Conservation (phyloP, 2,329 filamentous ascomycete species). For the Neobulgaria alba region DNA sequence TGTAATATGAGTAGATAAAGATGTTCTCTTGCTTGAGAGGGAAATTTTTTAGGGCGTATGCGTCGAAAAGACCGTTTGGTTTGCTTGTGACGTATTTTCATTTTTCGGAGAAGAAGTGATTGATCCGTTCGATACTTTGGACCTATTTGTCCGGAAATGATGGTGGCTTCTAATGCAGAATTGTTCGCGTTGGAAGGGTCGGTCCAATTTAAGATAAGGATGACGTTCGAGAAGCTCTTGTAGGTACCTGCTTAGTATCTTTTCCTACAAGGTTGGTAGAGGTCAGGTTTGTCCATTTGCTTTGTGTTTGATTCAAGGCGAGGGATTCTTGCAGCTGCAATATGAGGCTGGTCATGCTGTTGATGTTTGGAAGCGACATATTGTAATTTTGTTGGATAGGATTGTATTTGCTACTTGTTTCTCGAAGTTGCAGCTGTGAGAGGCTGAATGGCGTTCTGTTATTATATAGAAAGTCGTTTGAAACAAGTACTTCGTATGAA, state of each 20-base stretch:
- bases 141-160: conserved; percentile 1
- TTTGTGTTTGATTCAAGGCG: neutral
- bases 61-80: neutral
- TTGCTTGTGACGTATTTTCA: neutral
- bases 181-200: neutral
- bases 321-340: neutral
- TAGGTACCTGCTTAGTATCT: conserved; percentile 1
- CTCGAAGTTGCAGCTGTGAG: neutral
- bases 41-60: conserved; percentile 1
- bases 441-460: conserved; percentile 1
- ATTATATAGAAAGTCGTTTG: neutral
- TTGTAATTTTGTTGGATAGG: conserved; percentile 1
- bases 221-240: conserved; percentile 1
- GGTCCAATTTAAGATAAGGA: conserved; percentile 1
- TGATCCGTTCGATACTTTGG: conserved; percentile 1
- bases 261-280: neutral
- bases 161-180: neutral
- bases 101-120: neutral
- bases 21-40: neutral
- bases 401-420: neutral
- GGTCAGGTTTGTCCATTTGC: neutral
- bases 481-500: conserved; percentile 3
- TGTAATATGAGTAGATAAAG: conserved; percentile 1
- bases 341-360: neutral
- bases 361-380: neutral